phyloP scores from a whole-genome alignment of 805 yeast genomes.

The Wickerhamiella azyma region DNA sequence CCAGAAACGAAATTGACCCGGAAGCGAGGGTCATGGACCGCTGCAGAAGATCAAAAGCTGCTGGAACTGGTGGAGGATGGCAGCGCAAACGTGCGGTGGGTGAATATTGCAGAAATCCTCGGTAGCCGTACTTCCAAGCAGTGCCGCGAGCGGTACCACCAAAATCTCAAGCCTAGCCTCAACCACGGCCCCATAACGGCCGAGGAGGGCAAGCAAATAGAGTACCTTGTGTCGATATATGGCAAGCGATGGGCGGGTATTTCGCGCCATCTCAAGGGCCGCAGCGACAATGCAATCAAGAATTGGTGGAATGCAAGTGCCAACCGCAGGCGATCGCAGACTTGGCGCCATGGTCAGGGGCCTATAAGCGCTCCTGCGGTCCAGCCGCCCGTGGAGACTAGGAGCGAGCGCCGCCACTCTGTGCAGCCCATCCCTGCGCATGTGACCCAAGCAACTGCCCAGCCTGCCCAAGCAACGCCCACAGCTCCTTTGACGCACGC shows the following conservation, averaged over 20 bases:
- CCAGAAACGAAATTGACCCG: slow-evolving; percentile 3
- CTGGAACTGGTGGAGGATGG: slow-evolving; percentile 46
- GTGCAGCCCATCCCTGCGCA: not conserved
- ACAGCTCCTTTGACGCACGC: too few species aligned
- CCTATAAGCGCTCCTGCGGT: not conserved
- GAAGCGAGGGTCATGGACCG: slow-evolving; percentile 77
- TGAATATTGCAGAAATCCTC: slow-evolving; percentile 58
- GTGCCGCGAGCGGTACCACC: slow-evolving; percentile 84
- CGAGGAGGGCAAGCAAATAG: slow-evolving; percentile 74
- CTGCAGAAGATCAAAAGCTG: slow-evolving; percentile 64
- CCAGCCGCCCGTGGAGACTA: not conserved
- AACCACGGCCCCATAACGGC: slow-evolving; percentile 71
- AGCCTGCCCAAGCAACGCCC: too few species aligned
- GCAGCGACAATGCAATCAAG: slow-evolving; percentile 82
- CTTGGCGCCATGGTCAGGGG: slow-evolving; percentile 1
- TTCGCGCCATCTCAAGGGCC: slow-evolving; percentile 71
- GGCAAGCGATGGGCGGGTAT: slow-evolving; percentile 94
- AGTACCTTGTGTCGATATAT: slow-evolving; percentile 58
- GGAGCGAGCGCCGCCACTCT: not conserved
- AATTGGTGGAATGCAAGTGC: slow-evolving; percentile 98
- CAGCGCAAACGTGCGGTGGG: slow-evolving; percentile 83
- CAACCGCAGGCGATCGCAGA: slow-evolving; percentile 45
- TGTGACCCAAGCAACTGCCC: too few species aligned
- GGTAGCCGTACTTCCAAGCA: slow-evolving; percentile 80
- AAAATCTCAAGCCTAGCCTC: slow-evolving; percentile 72